Conservation (phyloP, 2,329 filamentous ascomycete genomes). For the Aspergillus terreus region DNA sequence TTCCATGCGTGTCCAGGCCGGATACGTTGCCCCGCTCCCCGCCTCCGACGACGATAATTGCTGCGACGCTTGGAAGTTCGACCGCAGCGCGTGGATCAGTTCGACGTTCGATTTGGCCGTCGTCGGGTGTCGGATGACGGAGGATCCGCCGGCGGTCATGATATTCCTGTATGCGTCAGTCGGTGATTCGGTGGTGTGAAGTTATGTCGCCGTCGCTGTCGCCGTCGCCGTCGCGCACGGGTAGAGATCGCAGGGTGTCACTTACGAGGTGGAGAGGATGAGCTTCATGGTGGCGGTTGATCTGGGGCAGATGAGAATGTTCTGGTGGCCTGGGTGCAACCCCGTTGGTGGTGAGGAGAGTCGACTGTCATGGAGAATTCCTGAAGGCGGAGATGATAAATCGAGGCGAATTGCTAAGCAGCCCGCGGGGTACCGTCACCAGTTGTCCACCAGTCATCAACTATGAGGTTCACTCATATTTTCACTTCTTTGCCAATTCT, state of each 20-base stretch:
- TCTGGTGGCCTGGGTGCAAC: not conserved
- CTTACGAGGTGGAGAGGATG: slow-evolving; percentile 81
- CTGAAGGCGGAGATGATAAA: slow-evolving; percentile 2
- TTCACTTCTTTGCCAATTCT: too few species aligned
- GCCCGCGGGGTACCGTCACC: slow-evolving; percentile 18
- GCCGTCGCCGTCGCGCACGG: too few species aligned
- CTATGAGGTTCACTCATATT: too few species aligned
- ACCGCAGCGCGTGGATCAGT: slow-evolving; percentile 79
- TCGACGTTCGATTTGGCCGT: slow-evolving; percentile 87
- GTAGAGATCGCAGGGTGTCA: slow-evolving; percentile 9
- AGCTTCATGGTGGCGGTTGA: slow-evolving; percentile 63
- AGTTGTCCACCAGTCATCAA: too few species aligned
- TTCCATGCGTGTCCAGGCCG: slow-evolving; percentile 67
- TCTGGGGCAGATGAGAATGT: not conserved
- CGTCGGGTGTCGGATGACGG: slow-evolving; percentile 75
- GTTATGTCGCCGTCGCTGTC: too few species aligned
- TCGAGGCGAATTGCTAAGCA: slow-evolving; percentile 23
- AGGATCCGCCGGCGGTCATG: slow-evolving; percentile 75
- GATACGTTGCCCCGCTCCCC: slow-evolving; percentile 16
- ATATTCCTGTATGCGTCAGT: slow-evolving; percentile 59
- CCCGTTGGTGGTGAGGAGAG: not conserved
- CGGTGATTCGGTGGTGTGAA: too few species aligned
- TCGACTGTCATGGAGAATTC: not conserved
- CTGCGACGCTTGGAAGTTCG: slow-evolving; percentile 75
- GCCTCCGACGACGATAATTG: slow-evolving; percentile 45